A percentile compares a stretch with the other conserved stretches of the same genome.
Conservation (phyloP, 768 basidiomycete genomes). For the Suillus lakei region DNA sequence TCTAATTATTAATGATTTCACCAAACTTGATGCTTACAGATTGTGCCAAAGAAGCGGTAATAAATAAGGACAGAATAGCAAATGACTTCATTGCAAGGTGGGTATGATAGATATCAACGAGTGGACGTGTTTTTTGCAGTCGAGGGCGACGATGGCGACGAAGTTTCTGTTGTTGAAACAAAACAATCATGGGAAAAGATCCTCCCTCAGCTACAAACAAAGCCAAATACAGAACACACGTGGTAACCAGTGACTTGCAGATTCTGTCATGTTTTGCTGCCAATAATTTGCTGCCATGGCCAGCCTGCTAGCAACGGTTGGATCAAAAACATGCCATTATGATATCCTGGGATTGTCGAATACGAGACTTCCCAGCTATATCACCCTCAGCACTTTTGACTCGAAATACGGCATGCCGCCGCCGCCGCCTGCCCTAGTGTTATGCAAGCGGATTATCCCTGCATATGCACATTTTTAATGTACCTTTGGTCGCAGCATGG, state of each 20-base stretch:
- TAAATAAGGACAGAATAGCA: conserved; percentile 54
- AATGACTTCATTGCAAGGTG: conserved; percentile 54
- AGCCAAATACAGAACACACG: conserved; percentile 3
- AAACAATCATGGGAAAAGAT: conserved; percentile 4
- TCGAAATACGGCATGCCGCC: not conserved
- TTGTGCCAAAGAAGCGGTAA: conserved; percentile 57
- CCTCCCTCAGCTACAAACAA: not conserved
- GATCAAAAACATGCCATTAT: not conserved
- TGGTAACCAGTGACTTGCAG: not conserved
- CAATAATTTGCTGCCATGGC: not conserved
- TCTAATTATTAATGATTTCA: not conserved
- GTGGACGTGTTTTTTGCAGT: conserved; percentile 42
- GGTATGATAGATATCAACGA: conserved; percentile 33
- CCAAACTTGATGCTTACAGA: conserved; percentile 34
- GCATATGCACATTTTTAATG: not conserved
- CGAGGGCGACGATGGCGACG: conserved; percentile 37
- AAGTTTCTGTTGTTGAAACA: conserved; percentile 12
- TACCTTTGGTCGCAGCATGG: not conserved
- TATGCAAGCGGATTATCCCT: not conserved
- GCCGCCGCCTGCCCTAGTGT: not conserved
- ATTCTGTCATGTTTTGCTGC: not conserved
- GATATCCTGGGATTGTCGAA: not conserved
- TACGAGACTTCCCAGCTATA: not conserved
- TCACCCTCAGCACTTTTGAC: not conserved
- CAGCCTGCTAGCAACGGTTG: not conserved